phyloP scores from a whole-genome alignment of 1,284 basidiomycete genomes.

The Leccinum angustisporum region DNA sequence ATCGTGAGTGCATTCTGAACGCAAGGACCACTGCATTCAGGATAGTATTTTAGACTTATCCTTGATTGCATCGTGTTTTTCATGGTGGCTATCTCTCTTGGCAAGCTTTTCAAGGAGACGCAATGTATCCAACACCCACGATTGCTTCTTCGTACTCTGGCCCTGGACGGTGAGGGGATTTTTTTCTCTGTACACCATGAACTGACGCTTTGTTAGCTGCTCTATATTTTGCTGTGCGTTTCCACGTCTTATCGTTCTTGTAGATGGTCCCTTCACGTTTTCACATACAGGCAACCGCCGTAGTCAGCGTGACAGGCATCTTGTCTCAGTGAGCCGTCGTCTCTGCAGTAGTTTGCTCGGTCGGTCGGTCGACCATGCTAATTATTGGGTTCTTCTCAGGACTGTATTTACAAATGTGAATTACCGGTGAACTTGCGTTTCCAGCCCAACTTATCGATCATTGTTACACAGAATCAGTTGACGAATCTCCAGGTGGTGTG shows the following conservation, averaged over 20 bases:
- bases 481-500: too few relatives aligned
- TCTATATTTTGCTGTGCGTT: neutral
- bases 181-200: neutral
- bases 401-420: neutral
- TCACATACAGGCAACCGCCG: neutral
- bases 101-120: neutral
- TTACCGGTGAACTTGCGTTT: neutral
- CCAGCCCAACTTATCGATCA: neutral
- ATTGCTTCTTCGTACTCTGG: neutral
- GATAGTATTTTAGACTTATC: neutral
- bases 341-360: neutral
- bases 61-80: neutral
- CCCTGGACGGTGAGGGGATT: neutral
- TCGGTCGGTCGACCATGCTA: neutral
- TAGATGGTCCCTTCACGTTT: neutral
- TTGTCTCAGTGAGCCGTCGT: neutral
- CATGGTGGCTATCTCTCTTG: neutral
- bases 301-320: too few relatives aligned
- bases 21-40: neutral
- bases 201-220: neutral
- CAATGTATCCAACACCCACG: neutral
- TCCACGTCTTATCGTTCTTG: neutral
- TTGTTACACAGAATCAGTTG: too few relatives aligned
- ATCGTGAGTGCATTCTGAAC: neutral
- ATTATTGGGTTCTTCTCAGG: neutral